Conservation (phyloP, 345 rosid species). For the Bruguiera parviflora region DNA sequence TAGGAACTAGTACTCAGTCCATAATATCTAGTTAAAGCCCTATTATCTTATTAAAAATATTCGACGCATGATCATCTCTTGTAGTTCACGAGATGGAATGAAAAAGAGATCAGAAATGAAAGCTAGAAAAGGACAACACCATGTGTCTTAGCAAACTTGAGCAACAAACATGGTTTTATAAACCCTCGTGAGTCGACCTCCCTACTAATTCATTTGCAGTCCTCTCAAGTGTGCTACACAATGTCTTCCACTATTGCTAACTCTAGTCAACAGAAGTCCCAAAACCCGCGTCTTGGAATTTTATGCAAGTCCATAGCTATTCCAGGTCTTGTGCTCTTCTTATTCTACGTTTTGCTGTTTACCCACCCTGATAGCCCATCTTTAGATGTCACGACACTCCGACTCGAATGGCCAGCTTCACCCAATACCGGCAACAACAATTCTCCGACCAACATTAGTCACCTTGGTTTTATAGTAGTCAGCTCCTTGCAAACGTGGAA, state of each 20-base stretch:
- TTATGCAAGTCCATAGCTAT: constrained; percentile 8
- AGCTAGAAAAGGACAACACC: too few species aligned
- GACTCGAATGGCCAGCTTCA: constrained; percentile 1
- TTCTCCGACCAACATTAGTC: constrained; percentile 12
- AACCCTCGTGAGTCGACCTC: too few species aligned
- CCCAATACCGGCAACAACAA: too few species aligned
- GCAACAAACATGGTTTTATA: too few species aligned
- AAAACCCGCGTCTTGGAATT: not conserved
- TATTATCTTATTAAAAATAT: not conserved
- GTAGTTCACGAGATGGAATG: too few species aligned
- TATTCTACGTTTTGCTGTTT: constrained; percentile 10
- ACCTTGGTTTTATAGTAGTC: constrained; percentile 17
- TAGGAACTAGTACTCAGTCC: too few species aligned
- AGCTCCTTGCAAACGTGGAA: constrained; percentile 18
- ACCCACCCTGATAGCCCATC: not conserved
- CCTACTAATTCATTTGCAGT: too few species aligned
- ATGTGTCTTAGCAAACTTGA: too few species aligned
- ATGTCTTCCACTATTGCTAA: not conserved
- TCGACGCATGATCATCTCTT: too few species aligned
- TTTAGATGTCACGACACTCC: not conserved
- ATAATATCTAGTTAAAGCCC: not conserved
- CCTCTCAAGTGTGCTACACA: too few species aligned
- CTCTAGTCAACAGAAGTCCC: not conserved
- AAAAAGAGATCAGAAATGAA: too few species aligned
- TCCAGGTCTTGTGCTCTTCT: constrained; percentile 2